Evolutionary conservation across 495 filamentous ascomycete species (phyloP), one percentile per base, ranked within the genome.

Genomic region (Penicillium cinerascens): DNA sequence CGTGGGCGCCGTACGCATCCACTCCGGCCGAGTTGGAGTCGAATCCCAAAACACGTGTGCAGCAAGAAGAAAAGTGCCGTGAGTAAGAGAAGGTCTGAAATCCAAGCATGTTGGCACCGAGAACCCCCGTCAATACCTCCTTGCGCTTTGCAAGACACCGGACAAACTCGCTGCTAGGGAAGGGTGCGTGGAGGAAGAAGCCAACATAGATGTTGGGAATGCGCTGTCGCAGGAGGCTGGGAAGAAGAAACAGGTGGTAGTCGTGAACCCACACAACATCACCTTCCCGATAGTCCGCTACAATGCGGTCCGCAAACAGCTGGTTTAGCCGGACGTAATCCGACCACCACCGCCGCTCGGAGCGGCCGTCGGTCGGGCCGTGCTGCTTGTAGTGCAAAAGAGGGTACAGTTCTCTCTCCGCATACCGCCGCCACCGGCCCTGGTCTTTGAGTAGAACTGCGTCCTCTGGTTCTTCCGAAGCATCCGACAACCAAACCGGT

Each of bases 31-130:
- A 82, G 18, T 79, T 84, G 3, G 90, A 92, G 16, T 90, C 88
- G 62, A 91, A 95, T 6, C 85, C 87, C 7, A 97, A 74, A 17
- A 97, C 85, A 7, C 91, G 81, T 3, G 88, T 92, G 69, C 92
- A 97, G 70, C 89, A 95, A 27, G 90, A 95, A 9, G 86, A 82
- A 59, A 97, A 97, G 65, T 97, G 92, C 2, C 89, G 82, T 10
- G 90, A 91, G 64, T 95, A 96, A 60, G 90, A 91, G 70, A 87
- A 90, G 3, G 90, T 91, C 69, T 97, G 92, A 74, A 97, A 96
- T 1, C 88, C 90, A 52, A 97, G 78, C 78, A 96, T 84, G 64
- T 95, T 96, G 36, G 92, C 82, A 11, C 91, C 89, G 20, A 97
- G 77, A 44, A 95, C 83, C 23, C 92, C 92, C 55, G 90, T 87